Evolutionary conservation across 2,329 filamentous ascomycete genomes (phyloP), one percentile per base, ranked within the genome.

Genomic region (Knoxdaviesia capensis): DNA sequence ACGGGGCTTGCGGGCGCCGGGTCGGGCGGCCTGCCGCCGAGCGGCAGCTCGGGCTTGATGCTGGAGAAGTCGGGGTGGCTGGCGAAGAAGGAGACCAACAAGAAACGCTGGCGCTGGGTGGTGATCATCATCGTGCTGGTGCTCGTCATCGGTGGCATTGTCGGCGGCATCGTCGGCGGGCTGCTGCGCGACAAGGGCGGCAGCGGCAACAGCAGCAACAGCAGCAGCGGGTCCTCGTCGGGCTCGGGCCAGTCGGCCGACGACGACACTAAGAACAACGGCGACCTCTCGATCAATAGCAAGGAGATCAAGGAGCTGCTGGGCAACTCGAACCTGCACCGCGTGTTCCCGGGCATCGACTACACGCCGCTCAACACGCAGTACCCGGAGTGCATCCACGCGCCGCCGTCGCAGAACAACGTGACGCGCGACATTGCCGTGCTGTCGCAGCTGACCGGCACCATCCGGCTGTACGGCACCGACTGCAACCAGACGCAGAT

Each of bases 401-500:
- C 78, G 50, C 82, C 83, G 1, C 81, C 88, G 0, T 87, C 79
- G 33, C 88, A 94, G 56, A 94, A 96, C 62, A 94, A 96, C 55
- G 69, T 96, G 49, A 96, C 90, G 1, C 76, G 84, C 42, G 88
- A 96, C 55, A 65, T 94, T 45, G 88, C 90, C 1, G 78, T 94
- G 7, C 74, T 96, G 41, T 86, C 82, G 8, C 86, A 94, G 56
- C 66, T 96, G 37, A 94, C 86, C 45, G 87, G 93, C 55, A 78
- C 77, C 3, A 72, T 96, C 39, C 79, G 88, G 6, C 67, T 94
- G 1, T 96, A 96, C 56, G 88, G 88, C 40, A 96, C 85, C 8
- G 88, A 96, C 61, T 96, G 88, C 68, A 94, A 94, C 59, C 88
- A 96, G 60, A 96, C 88, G 0, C 74, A 94, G 58, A 90, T 96